Evolutionary conservation across 1,139 yeast genomes (phyloP).

Genomic region (Trichomonascaceae sp.): DNA sequence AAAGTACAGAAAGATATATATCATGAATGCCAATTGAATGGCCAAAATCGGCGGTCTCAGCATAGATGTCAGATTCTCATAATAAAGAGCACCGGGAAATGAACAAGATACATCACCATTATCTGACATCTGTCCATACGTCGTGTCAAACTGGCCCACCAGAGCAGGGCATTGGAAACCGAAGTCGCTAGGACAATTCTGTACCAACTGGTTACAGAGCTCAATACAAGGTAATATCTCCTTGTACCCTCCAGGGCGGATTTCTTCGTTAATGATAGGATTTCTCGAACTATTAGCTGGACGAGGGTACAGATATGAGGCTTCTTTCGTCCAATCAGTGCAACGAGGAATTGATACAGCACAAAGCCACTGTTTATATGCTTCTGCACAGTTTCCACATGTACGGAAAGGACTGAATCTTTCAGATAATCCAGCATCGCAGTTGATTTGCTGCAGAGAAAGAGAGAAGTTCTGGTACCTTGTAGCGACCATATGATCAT

Average conservation of each 20-base stretch:
- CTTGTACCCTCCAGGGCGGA: conserved; percentile 63
- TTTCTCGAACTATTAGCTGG: conserved; percentile 54
- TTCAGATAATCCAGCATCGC: conserved; percentile 67
- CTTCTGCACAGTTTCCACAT: conserved; percentile 64
- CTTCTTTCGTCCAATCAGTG: conserved; percentile 42
- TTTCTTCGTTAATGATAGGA: conserved; percentile 46
- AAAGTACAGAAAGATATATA: not conserved
- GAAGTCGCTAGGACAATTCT: conserved; percentile 77
- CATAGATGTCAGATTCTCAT: conserved; percentile 14
- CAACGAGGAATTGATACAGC: conserved; percentile 89
- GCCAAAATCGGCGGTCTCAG: not conserved
- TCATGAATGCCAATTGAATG: not conserved
- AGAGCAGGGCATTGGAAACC: conserved; percentile 64
- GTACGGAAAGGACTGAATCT: conserved; percentile 65
- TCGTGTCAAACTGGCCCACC: conserved; percentile 15
- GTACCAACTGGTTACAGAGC: conserved; percentile 68
- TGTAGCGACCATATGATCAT: conserved; percentile 56
- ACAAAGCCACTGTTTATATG: conserved; percentile 88
- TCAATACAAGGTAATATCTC: conserved; percentile 85
- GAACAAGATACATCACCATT: conserved; percentile 33
- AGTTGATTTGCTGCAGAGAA: conserved; percentile 70
- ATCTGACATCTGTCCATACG: conserved; percentile 27
- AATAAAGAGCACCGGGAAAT: conserved; percentile 34
- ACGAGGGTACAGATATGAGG: conserved; percentile 46
- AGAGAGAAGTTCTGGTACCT: conserved; percentile 62